A percentile compares a stretch with the other conserved stretches of the same genome.
These are phyloP conservation scores for Coniochaeta sp. DNA, from an alignment of 2,329 filamentous ascomycete species.

Conservation along the genomic window DNA sequence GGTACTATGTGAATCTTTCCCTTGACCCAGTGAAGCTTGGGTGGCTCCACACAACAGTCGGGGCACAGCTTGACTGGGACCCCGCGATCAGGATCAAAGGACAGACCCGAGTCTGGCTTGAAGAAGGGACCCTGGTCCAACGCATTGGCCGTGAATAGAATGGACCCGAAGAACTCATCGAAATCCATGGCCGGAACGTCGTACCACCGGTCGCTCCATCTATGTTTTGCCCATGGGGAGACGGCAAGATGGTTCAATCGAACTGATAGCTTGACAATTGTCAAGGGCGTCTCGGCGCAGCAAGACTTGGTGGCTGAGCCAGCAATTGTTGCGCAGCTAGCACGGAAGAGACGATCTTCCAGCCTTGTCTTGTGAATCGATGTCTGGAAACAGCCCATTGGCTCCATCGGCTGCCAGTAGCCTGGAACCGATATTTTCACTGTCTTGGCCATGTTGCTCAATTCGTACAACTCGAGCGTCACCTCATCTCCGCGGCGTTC, in stretches of 20 bases:
- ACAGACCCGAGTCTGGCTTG: background rate
- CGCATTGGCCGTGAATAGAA: background rate
- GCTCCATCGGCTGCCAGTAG: background rate
- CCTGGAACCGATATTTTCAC: background rate
- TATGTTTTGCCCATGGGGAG: background rate
- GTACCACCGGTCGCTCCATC: background rate
- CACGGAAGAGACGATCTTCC: background rate
- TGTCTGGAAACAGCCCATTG: background rate
- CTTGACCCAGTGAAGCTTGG: conserved; percentile 4
- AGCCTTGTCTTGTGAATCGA: background rate
- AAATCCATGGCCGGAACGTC: background rate
- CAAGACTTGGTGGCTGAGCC: background rate
- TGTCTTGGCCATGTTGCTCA: background rate
- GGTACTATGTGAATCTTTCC: background rate
- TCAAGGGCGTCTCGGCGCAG: background rate
- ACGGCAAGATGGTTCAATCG: background rate
- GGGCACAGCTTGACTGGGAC: conserved; percentile 6
- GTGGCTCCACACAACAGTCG: conserved; percentile 9
- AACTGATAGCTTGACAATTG: background rate
- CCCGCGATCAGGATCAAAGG: background rate
- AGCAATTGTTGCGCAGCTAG: background rate
- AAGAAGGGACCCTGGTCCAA: background rate
- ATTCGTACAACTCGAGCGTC: conserved; percentile 4
- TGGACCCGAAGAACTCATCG: background rate
- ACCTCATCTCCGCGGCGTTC: conserved; percentile 3